Percentiles rank a stretch among this genome's conserved stretches.
These are phyloP conservation scores for Massariosphaeria phaeospora DNA, from an alignment of 495 filamentous ascomycete genomes.

Conservation along the genomic window DNA sequence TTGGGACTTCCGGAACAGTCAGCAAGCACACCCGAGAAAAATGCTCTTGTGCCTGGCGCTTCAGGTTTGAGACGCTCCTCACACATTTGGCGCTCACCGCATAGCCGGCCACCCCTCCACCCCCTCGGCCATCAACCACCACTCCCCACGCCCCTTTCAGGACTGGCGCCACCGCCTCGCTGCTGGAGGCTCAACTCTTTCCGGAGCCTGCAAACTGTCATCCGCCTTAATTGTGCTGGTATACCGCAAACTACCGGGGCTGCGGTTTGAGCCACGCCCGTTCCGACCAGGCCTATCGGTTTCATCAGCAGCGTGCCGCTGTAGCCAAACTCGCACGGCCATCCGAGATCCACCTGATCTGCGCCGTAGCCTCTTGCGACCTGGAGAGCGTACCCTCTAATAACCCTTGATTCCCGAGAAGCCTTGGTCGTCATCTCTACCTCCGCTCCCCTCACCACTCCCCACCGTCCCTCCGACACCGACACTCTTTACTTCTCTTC, in stretches of 20 bases:
- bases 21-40: constrained; percentile 10
- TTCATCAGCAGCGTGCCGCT: constrained; percentile 25
- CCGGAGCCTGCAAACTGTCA: constrained; percentile 20
- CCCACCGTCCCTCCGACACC: constrained; percentile 24
- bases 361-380: constrained; percentile 7
- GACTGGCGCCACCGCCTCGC: constrained; percentile 18
- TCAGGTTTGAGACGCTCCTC: constrained; percentile 32
- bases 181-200: constrained; percentile 20
- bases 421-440: constrained; percentile 24
- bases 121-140: constrained; percentile 10
- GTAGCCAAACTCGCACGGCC: constrained; percentile 9
- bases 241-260: constrained; percentile 18
- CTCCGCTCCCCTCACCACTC: constrained; percentile 18
- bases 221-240: constrained; percentile 11
- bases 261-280: constrained; percentile 31
- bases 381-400: constrained; percentile 24
- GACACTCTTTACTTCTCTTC: constrained; percentile 34
- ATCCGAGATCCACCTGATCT: constrained; percentile 30
- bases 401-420: constrained; percentile 26
- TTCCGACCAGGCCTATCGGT: constrained; percentile 22
- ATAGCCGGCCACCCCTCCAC: constrained; percentile 10
- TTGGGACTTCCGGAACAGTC: constrained; percentile 10
- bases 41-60: constrained; percentile 29
- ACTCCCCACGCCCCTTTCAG: not conserved
- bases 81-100: constrained; percentile 19